These are phyloP conservation scores for Pneumocystis wakefieldiae DNA, from an alignment of 1,139 yeast species.

Conservation along the genomic window DNA sequence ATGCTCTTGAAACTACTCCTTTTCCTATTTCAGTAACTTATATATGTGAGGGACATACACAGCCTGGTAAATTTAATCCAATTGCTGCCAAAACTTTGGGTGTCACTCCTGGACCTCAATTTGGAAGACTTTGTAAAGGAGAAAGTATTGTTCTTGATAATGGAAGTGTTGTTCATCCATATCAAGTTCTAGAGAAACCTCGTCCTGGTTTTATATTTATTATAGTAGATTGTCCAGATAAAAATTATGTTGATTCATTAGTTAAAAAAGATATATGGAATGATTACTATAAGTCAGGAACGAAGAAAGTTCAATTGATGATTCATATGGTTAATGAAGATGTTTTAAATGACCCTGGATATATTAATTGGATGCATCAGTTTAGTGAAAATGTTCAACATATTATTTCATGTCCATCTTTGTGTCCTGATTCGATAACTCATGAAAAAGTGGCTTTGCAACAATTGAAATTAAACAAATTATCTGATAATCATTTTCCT, in stretches of 20 bases:
- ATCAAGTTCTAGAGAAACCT: conserved; percentile 56
- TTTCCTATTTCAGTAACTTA: conserved; percentile 34
- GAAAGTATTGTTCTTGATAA: conserved; percentile 39
- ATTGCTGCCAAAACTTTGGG: conserved; percentile 53
- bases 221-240: conserved; percentile 59
- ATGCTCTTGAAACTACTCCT: conserved; percentile 18
- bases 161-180: conserved; percentile 48
- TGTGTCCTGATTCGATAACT: background rate
- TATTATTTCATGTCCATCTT: background rate
- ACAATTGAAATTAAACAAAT: background rate
- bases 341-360: conserved; percentile 5
- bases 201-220: conserved; percentile 45
- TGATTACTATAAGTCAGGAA: background rate
- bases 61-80: conserved; percentile 64
- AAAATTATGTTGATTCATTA: conserved; percentile 31
- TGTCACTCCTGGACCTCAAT: conserved; percentile 45
- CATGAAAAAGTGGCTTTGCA: background rate
- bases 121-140: conserved; percentile 9
- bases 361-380: conserved; percentile 8
- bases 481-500: background rate
- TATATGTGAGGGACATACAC: conserved; percentile 47
- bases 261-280: conserved; percentile 2
- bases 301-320: conserved; percentile 8
- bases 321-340: conserved; percentile 18
- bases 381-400: background rate